A percentile compares a stretch with the other conserved stretches of the same genome.
phyloP scores from a whole-genome alignment of 192 early-diverging fungal species.

The Geranomyces michiganensis region DNA sequence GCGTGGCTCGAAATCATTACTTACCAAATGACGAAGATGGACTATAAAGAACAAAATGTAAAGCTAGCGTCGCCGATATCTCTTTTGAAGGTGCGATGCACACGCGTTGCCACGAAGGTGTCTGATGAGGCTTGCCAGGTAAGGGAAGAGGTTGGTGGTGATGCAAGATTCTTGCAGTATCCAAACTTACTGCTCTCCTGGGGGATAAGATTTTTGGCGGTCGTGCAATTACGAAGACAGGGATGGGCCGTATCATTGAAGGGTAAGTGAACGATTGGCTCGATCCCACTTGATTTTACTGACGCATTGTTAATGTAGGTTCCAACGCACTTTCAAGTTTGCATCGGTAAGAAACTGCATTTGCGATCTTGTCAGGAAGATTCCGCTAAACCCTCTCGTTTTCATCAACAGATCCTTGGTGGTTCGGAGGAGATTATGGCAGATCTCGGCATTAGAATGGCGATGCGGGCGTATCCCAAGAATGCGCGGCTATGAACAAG shows the following conservation, averaged over 20 bases:
- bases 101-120: slow-evolving; percentile 62
- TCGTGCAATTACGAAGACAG: slow-evolving; percentile 68
- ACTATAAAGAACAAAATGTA: slow-evolving; percentile 59
- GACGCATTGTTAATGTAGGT: slow-evolving; percentile 31
- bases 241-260: slow-evolving; percentile 70
- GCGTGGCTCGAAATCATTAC: slow-evolving; percentile 70
- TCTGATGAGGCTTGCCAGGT: slow-evolving; percentile 64
- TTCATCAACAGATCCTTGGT: slow-evolving; percentile 41
- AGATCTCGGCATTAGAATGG: slow-evolving; percentile 67
- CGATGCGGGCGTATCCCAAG: slow-evolving; percentile 40
- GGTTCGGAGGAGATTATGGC: slow-evolving; percentile 59
- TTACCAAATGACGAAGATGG: slow-evolving; percentile 71
- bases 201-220: slow-evolving; percentile 81
- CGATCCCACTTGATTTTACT: neutral
- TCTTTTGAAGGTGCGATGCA: slow-evolving; percentile 57
- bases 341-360: slow-evolving; percentile 26
- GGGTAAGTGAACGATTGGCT: slow-evolving; percentile 1
- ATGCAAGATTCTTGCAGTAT: no score
- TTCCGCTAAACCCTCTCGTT: no score
- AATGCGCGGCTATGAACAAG: no score
- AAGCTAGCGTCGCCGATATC: slow-evolving; percentile 71
- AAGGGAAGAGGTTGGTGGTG: no score
- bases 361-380: no score
- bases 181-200: no score
- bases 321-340: slow-evolving; percentile 70